Percentiles rank a stretch among this genome's conserved stretches.
Evolutionary conservation across 305 asterid species (phyloP).

Genomic region (Rubia balearica): DNA sequence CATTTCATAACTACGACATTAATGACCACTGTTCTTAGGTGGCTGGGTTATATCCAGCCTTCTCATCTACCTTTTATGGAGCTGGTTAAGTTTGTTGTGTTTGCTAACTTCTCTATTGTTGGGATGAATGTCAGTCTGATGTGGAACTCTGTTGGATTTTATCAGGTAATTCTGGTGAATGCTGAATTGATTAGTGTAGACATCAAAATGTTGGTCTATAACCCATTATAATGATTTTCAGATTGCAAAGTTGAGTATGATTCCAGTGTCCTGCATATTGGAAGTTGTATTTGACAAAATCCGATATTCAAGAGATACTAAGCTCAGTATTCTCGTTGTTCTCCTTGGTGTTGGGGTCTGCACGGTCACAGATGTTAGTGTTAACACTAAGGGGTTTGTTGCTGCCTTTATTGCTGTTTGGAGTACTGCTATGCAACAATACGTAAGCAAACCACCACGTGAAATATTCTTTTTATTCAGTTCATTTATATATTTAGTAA

Average conservation of each 20-base stretch:
- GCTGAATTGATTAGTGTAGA: slow-evolving; percentile 3
- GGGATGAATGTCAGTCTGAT: slow-evolving; percentile 88
- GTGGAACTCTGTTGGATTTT: slow-evolving; percentile 92
- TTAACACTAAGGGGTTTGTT: slow-evolving; percentile 63
- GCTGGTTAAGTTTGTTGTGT: slow-evolving; percentile 62
- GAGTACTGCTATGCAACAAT: slow-evolving; percentile 79
- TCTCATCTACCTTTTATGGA: slow-evolving; percentile 66
- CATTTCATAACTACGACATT: slow-evolving; percentile 79
- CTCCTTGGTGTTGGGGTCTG: slow-evolving; percentile 85
- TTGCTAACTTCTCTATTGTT: slow-evolving; percentile 77
- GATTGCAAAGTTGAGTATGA: slow-evolving; percentile 88
- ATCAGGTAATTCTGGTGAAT: slow-evolving; percentile 44
- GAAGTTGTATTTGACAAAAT: slow-evolving; percentile 67
- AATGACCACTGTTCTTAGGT: slow-evolving; percentile 69
- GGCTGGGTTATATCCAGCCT: slow-evolving; percentile 78
- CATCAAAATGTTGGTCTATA: slow-evolving; percentile 5
- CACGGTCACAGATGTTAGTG: slow-evolving; percentile 79
- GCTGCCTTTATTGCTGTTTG: slow-evolving; percentile 78
- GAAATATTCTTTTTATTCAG: not conserved
- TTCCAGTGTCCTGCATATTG: slow-evolving; percentile 73
- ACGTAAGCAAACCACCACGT: slow-evolving; percentile 48
- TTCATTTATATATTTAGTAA: not conserved
- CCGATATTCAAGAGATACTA: slow-evolving; percentile 76
- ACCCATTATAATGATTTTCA: slow-evolving; percentile 29
- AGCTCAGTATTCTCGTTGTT: slow-evolving; percentile 63